Conservation (phyloP, 2,329 filamentous ascomycete species). For the Trichoderma sp. region DNA sequence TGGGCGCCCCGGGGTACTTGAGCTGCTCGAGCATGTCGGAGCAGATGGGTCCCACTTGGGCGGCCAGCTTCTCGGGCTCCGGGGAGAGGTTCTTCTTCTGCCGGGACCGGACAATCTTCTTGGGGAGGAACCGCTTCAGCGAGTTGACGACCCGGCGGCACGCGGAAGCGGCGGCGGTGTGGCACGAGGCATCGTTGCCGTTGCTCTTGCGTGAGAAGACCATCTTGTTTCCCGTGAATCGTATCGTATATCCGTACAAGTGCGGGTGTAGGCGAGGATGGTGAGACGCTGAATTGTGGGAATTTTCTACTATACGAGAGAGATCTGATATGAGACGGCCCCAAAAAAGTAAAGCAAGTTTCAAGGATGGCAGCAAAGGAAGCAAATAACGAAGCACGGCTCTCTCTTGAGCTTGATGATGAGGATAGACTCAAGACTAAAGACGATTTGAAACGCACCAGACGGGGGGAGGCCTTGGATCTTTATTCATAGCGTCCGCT, state of each 20-base stretch:
- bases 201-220: conserved; percentile 2
- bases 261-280: neutral
- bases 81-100: neutral
- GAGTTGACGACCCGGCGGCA: neutral
- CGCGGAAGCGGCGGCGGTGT: conserved; percentile 5
- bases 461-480: conserved; percentile 4
- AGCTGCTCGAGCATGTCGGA: conserved; percentile 7
- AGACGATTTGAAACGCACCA: conserved; percentile 13
- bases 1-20: conserved; percentile 9
- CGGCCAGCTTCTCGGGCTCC: conserved; percentile 4
- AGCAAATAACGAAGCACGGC: neutral
- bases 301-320: too few relatives aligned
- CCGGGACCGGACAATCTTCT: neutral
- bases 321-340: neutral
- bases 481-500: conserved; percentile 1
- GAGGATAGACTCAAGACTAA: conserved; percentile 6
- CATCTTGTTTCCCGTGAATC: neutral
- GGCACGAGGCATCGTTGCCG: neutral
- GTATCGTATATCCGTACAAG: neutral
- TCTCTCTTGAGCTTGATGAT: conserved; percentile 5
- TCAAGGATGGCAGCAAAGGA: neutral
- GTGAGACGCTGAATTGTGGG: neutral
- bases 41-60: conserved; percentile 1
- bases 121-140: conserved; percentile 4
- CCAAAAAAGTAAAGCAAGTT: neutral